Evolutionary conservation across 495 filamentous ascomycete species (phyloP).

Genomic region (Neohortaea acidophila): DNA sequence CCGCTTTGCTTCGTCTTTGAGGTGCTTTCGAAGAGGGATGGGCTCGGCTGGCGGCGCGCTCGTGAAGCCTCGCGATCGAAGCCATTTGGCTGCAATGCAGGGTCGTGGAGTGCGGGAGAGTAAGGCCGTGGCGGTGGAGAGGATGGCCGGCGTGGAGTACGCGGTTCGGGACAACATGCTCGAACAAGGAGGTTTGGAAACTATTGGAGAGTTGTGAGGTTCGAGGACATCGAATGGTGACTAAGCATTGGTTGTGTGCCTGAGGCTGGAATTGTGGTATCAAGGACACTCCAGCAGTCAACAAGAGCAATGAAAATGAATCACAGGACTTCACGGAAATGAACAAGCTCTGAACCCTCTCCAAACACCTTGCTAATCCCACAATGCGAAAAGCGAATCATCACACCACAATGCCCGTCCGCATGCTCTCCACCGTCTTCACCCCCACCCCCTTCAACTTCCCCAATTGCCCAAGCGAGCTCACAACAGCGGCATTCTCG

Average conservation of each 20-base stretch:
- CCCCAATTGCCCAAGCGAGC: slow-evolving; percentile 36
- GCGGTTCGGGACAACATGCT: neutral
- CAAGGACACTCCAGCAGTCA: no score
- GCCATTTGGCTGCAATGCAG: slow-evolving; percentile 12
- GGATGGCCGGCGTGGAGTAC: neutral
- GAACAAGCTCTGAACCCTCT: no score
- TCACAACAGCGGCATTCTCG: slow-evolving; percentile 30
- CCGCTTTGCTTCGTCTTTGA: slow-evolving; percentile 24
- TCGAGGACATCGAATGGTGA: no score
- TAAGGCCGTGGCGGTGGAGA: neutral
- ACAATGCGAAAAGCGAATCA: slow-evolving; percentile 5
- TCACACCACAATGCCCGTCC: slow-evolving; percentile 12
- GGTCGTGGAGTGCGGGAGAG: neutral
- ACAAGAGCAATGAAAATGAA: no score
- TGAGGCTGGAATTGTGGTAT: no score
- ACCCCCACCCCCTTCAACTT: slow-evolving; percentile 44
- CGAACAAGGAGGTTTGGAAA: no score
- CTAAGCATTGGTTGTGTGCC: no score
- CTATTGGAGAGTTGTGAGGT: no score
- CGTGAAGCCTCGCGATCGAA: slow-evolving; percentile 7
- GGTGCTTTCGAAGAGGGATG: slow-evolving; percentile 23
- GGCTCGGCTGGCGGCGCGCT: slow-evolving; percentile 2
- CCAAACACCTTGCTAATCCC: slow-evolving; percentile 1
- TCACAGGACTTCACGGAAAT: no score
- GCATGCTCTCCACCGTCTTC: slow-evolving; percentile 41